These are phyloP conservation scores for Hortaea werneckii DNA, from an alignment of 2,329 filamentous ascomycete species.

Conservation along the genomic window DNA sequence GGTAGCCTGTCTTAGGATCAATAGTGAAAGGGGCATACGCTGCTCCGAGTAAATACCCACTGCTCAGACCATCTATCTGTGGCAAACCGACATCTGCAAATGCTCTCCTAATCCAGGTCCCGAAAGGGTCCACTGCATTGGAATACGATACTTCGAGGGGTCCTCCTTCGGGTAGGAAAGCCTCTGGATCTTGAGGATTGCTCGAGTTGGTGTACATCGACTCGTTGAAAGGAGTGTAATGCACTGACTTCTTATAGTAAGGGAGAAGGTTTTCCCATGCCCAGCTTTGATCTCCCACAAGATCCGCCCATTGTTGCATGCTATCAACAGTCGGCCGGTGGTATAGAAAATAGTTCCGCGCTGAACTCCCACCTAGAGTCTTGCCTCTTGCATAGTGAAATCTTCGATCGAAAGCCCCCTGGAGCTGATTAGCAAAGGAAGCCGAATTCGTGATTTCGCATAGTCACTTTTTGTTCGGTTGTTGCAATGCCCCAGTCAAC, in stretches of 20 bases:
- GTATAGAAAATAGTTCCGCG: conserved; percentile 18
- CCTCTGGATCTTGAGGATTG: conserved; percentile 12
- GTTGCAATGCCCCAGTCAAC: conserved; percentile 22
- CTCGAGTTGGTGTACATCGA: conserved; percentile 16
- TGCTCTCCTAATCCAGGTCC: conserved; percentile 7
- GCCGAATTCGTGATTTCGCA: background rate
- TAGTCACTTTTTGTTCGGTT: conserved; percentile 13
- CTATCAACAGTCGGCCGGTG: conserved; percentile 22
- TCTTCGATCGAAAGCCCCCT: too few relatives aligned
- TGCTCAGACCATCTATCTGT: conserved; percentile 17
- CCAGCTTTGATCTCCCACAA: conserved; percentile 26
- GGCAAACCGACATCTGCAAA: conserved; percentile 9
- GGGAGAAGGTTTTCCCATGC: conserved; percentile 18
- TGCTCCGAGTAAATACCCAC: conserved; percentile 12
- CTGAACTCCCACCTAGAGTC: conserved; percentile 21
- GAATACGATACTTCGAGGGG: conserved; percentile 19
- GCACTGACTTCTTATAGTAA: conserved; percentile 12
- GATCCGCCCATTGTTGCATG: conserved; percentile 27
- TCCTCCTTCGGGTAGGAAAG: conserved; percentile 10
- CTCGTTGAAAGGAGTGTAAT: conserved; percentile 15
- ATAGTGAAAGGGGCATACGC: conserved; percentile 15
- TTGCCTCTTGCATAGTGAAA: conserved; percentile 23
- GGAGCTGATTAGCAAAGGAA: too few relatives aligned
- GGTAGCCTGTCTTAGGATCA: conserved; percentile 12
- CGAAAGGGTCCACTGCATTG: conserved; percentile 4